Evolutionary conservation across 139 green algal genomes (phyloP).

Genomic region (Penium margaritaceum): DNA sequence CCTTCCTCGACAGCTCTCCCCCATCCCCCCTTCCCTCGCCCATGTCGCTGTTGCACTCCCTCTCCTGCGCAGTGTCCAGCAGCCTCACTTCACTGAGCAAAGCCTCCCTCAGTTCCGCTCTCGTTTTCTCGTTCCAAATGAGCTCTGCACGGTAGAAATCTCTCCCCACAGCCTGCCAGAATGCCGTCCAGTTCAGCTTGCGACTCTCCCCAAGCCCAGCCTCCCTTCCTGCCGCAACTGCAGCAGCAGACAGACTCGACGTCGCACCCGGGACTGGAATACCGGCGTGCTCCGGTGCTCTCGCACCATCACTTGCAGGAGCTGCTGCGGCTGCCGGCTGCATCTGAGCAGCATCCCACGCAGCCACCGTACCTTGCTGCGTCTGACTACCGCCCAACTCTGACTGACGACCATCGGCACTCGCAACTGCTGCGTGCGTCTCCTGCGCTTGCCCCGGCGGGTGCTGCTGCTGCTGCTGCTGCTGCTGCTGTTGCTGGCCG

Average conservation of each 20-base stretch:
- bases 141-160: conserved; percentile 49
- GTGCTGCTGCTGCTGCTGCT: too few species aligned
- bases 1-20: not conserved
- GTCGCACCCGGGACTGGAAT: too few species aligned
- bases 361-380: too few species aligned
- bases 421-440: too few species aligned
- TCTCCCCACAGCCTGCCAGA: conserved; percentile 27
- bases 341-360: too few species aligned
- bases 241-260: not conserved
- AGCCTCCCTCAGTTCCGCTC: conserved; percentile 74
- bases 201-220: not conserved
- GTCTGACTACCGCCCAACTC: too few species aligned
- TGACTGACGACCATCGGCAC: too few species aligned
- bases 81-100: conserved; percentile 51
- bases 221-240: not conserved
- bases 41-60: not conserved
- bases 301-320: not conserved
- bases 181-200: conserved; percentile 22
- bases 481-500: too few species aligned
- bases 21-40: not conserved
- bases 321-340: not conserved
- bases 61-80: conserved; percentile 27
- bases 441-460: too few species aligned
- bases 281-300: too few species aligned
- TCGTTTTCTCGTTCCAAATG: conserved; percentile 80